Conservation (phyloP, 2,329 filamentous ascomycete species). For the Neoarthrinium moseri region DNA sequence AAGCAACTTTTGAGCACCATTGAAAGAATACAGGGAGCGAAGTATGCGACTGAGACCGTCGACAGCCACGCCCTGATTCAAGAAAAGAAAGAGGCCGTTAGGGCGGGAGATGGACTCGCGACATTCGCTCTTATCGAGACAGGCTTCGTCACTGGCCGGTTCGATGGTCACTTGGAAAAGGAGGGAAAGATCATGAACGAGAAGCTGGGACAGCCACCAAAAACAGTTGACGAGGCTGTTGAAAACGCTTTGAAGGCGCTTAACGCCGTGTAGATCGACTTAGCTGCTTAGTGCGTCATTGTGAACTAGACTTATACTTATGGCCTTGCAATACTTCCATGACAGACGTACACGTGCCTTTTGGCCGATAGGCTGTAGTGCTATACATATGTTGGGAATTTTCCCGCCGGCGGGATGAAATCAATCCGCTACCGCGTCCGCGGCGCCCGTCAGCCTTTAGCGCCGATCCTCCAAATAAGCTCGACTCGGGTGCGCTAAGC, state of each 20-base stretch:
- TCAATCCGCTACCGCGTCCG: too few relatives aligned
- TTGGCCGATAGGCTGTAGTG: too few relatives aligned
- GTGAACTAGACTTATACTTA: too few relatives aligned
- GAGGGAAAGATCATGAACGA: conserved; percentile 31
- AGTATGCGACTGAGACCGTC: conserved; percentile 26
- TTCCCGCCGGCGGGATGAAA: too few relatives aligned
- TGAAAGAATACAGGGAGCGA: conserved; percentile 47
- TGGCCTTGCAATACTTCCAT: too few relatives aligned
- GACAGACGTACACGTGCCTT: too few relatives aligned
- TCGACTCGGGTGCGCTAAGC: too few relatives aligned
- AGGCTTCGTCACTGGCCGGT: conserved; percentile 29
- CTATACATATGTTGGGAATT: too few relatives aligned
- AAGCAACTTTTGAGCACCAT: conserved; percentile 41
- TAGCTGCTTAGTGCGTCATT: too few relatives aligned
- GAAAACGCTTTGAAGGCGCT: conserved; percentile 13
- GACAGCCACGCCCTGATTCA: conserved; percentile 23
- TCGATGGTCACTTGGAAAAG: conserved; percentile 30
- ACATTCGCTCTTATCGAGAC: conserved; percentile 28
- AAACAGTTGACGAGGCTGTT: conserved; percentile 23
- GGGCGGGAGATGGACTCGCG: conserved; percentile 21
- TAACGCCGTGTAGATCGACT: conserved; percentile 7
- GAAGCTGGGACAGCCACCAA: conserved; percentile 23
- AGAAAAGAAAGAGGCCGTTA: conserved; percentile 25
- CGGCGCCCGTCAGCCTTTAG: too few relatives aligned
- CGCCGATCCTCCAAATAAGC: too few relatives aligned